A percentile compares a stretch with the other conserved stretches of the same genome.
Evolutionary conservation across 2,329 filamentous ascomycete genomes (phyloP).

Genomic region (Bipolaris gigantea): DNA sequence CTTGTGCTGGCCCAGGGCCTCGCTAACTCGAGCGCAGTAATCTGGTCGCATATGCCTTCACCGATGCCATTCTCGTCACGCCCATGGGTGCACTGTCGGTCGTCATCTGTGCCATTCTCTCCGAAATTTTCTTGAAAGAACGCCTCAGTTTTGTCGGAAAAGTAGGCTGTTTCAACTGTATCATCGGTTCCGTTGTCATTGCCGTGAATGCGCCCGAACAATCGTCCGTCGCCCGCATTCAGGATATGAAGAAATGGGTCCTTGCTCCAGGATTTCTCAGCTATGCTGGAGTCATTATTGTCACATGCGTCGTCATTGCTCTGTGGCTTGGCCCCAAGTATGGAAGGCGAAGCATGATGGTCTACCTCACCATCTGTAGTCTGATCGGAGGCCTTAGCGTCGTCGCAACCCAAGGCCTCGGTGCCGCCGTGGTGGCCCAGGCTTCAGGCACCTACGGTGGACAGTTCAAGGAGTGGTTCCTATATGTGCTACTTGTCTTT

Average conservation of each 20-base stretch:
- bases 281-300: slow-evolving; percentile 80
- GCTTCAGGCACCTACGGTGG: slow-evolving; percentile 67
- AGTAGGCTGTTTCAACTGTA: slow-evolving; percentile 92
- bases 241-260: slow-evolving; percentile 89
- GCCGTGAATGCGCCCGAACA: slow-evolving; percentile 89
- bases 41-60: slow-evolving; percentile 95
- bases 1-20: slow-evolving; percentile 45
- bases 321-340: slow-evolving; percentile 83
- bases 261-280: slow-evolving; percentile 82
- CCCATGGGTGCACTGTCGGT: slow-evolving; percentile 89
- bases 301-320: slow-evolving; percentile 71
- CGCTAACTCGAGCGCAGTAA: slow-evolving; percentile 54
- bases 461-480: slow-evolving; percentile 97
- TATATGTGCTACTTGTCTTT: slow-evolving; percentile 89
- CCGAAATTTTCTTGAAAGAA: slow-evolving; percentile 94
- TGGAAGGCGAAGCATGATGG: slow-evolving; percentile 95
- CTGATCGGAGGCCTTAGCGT: slow-evolving; percentile 92
- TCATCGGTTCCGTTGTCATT: slow-evolving; percentile 90
- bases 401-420: slow-evolving; percentile 89
- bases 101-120: slow-evolving; percentile 87
- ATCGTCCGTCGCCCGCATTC: slow-evolving; percentile 81
- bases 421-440: slow-evolving; percentile 87
- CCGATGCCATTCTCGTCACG: slow-evolving; percentile 93
- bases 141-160: slow-evolving; percentile 93
- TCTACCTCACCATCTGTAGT: slow-evolving; percentile 95